Percentiles rank a stretch among this genome's conserved stretches.
Evolutionary conservation across 2,329 filamentous ascomycete genomes (phyloP).

Genomic region (Metarhizium guizhouense): DNA sequence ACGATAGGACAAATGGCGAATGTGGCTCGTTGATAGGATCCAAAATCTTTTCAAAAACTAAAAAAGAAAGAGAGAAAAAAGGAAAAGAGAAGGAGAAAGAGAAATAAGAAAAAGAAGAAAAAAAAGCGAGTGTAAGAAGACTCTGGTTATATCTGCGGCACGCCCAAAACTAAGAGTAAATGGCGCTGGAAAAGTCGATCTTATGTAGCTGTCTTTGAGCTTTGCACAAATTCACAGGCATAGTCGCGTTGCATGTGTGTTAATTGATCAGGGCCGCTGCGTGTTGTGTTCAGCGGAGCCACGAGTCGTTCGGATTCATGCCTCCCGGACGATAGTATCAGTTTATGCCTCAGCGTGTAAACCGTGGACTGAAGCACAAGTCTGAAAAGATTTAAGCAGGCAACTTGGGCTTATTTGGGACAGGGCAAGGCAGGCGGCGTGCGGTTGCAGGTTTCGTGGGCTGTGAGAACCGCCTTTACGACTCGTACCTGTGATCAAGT

Average conservation of each 20-base stretch:
- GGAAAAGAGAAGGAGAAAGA: no score
- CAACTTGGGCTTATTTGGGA: constrained; percentile 6
- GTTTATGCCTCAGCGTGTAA: constrained; percentile 16
- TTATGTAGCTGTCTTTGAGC: not conserved
- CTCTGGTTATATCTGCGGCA: not conserved
- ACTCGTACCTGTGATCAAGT: constrained; percentile 27
- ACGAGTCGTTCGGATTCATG: constrained; percentile 20
- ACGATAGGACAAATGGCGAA: not conserved
- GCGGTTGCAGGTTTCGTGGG: constrained; percentile 14
- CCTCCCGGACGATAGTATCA: constrained; percentile 12
- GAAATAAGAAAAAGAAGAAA: no score
- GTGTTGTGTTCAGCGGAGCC: constrained; percentile 14
- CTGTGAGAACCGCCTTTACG: constrained; percentile 27
- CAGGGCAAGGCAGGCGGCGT: constrained; percentile 9
- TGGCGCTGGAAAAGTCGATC: not conserved
- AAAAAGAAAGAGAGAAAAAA: no score
- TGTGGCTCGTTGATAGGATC: not conserved
- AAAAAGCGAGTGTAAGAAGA: not conserved
- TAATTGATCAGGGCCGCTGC: not conserved
- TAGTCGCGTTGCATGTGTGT: constrained; percentile 1
- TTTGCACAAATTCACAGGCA: not conserved
- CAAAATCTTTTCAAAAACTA: not conserved
- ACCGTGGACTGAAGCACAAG: not conserved
- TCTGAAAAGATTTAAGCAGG: not conserved
- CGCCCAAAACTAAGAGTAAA: not conserved